Percentiles rank a stretch among this genome's conserved stretches.
Evolutionary conservation across 768 basidiomycete genomes (phyloP).

Genomic region (Leccinum disarticulatum): DNA sequence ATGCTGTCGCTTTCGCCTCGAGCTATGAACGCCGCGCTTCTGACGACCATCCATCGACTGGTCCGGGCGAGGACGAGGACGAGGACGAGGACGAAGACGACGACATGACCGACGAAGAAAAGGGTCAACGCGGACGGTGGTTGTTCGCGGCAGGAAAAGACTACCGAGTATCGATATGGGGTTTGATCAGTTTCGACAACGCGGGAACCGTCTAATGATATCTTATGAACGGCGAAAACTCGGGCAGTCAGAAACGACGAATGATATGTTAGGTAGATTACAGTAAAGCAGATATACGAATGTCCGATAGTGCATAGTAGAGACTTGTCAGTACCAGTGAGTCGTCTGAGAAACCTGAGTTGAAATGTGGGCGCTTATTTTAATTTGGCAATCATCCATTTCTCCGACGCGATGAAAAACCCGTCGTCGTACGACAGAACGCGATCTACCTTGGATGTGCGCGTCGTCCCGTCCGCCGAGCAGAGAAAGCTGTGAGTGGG

Average conservation of each 20-base stretch:
- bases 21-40: slow-evolving; percentile 6
- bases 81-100: slow-evolving; percentile 35
- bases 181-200: slow-evolving; percentile 43
- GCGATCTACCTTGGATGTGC: background rate
- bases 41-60: slow-evolving; percentile 3
- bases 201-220: background rate
- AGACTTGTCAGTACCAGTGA: too few relatives aligned
- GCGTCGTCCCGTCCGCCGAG: too few relatives aligned
- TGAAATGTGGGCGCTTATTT: too few relatives aligned
- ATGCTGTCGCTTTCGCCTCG: slow-evolving; percentile 70
- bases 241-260: background rate
- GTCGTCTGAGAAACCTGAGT: too few relatives aligned
- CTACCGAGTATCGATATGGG: slow-evolving; percentile 70
- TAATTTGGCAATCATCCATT: too few relatives aligned
- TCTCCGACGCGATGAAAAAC: too few relatives aligned
- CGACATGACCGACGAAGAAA: slow-evolving; percentile 49
- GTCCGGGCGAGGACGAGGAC: slow-evolving; percentile 5
- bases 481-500: slow-evolving; percentile 6
- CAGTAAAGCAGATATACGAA: slow-evolving; percentile 13
- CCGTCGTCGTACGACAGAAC: background rate
- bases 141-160: slow-evolving; percentile 67
- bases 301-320: background rate
- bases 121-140: slow-evolving; percentile 54
- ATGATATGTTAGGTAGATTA: slow-evolving; percentile 18
- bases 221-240: background rate